Conservation (phyloP, 495 filamentous ascomycete genomes). For the Penicillium atrosanguineum region DNA sequence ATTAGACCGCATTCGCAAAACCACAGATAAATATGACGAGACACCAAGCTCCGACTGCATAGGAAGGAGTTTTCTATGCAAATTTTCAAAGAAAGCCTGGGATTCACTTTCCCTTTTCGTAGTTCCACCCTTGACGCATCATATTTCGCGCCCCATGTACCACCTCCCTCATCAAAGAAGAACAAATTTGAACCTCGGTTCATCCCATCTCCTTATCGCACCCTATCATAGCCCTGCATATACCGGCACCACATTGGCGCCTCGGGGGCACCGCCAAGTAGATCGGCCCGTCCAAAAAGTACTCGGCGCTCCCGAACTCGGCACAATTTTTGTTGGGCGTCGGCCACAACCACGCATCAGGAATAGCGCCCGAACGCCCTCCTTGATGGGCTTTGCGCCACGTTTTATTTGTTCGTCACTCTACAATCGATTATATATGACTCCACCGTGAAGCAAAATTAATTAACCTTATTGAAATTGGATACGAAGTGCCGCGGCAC, state of each 20-base stretch:
- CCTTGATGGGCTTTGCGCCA: not conserved
- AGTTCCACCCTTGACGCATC: no score
- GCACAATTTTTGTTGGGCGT: not conserved
- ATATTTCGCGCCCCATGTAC: no score
- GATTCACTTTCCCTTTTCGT: no score
- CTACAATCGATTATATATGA: not conserved
- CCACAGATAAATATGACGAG: no score
- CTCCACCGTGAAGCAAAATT: not conserved
- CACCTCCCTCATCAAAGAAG: no score
- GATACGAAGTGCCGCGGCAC: constrained; percentile 4
- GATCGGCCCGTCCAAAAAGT: not conserved
- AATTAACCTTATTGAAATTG: not conserved
- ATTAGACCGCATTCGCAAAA: no score
- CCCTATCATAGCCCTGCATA: not conserved
- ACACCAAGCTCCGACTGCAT: no score
- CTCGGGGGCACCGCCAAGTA: not conserved
- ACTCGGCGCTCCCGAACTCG: not conserved
- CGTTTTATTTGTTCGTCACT: not conserved
- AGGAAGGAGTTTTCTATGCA: no score
- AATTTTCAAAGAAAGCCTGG: no score
- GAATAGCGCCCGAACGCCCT: not conserved
- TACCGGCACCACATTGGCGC: not conserved
- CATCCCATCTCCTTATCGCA: not conserved
- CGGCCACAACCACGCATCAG: not conserved
- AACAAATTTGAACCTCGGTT: not conserved